These are phyloP conservation scores for Lablab purpureus DNA, from an alignment of 306 rosid genomes.

Conservation along the genomic window DNA sequence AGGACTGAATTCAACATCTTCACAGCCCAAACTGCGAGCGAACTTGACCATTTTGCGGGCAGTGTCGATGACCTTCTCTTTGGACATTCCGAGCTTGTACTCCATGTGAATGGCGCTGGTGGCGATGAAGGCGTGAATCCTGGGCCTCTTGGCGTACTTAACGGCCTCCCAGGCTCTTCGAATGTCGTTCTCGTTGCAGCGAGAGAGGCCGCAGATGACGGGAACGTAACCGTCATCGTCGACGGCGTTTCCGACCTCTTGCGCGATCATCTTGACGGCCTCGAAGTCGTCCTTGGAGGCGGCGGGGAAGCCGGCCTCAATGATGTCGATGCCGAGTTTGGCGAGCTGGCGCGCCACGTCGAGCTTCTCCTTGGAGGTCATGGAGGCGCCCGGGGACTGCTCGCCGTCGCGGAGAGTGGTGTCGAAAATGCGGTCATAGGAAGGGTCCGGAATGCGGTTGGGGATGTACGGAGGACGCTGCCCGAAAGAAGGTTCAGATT, in stretches of 20 bases:
- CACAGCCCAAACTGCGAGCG: constrained; percentile 87
- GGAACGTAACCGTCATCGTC: constrained; percentile 78
- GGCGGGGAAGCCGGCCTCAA: constrained; percentile 93
- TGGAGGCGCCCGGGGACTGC: constrained; percentile 96
- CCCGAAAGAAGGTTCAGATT: constrained; percentile 11
- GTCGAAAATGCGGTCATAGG: constrained; percentile 85
- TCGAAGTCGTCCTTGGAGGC: constrained; percentile 86
- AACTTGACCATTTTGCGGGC: constrained; percentile 81
- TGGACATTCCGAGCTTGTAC: constrained; percentile 76
- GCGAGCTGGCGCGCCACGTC: constrained; percentile 87
- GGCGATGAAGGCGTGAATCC: constrained; percentile 91
- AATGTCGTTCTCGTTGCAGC: constrained; percentile 88
- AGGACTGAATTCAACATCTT: constrained; percentile 92
- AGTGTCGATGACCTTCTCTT: constrained; percentile 69
- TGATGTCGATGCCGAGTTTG: constrained; percentile 88
- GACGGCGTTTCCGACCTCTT: constrained; percentile 79
- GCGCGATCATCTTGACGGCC: constrained; percentile 77
- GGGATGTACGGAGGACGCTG: constrained; percentile 86
- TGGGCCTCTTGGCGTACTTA: constrained; percentile 75
- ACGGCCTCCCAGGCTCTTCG: constrained; percentile 94
- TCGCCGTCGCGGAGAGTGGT: constrained; percentile 99
- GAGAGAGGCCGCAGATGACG: constrained; percentile 84
- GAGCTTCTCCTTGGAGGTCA: constrained; percentile 85
- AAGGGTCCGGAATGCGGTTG: constrained; percentile 79
- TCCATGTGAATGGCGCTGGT: constrained; percentile 93